Evolutionary conservation across 345 rosid genomes (phyloP), one percentile per base, ranked within the genome.

Genomic region (Citrus cavaleriei): DNA sequence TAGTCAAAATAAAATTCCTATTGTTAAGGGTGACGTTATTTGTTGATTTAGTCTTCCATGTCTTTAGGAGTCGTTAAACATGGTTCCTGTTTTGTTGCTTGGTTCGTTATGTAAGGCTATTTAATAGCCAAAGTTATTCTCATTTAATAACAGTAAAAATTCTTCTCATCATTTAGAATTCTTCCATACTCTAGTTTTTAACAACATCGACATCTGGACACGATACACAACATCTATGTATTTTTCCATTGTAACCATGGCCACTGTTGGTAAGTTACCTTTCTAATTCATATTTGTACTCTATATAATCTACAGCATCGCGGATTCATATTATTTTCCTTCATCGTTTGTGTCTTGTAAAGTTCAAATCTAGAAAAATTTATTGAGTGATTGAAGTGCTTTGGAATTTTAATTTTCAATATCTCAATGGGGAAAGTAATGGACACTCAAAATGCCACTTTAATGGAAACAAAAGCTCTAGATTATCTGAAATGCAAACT

Each of bases 211-310:
- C 74, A 58, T 93, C 57, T 91, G 95, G 98, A 89, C 80, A 82
- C 95, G 97, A 46, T 93, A 93, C 76, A 85, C 79, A 22, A 92
- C 97, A 16, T 90, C 98, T 61, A 68, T 93, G 35, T 93, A 93
- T 83, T 93, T 93, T 80, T 94, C 98, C 78, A 78, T 93, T 77
- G 86, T 93, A 80, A 93, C 98, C 28, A 93, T 93, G 98, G 93
- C 95, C 35, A 92, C 98, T 35, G 92, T 93, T 74, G 98, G 98
- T 92, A 86, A 87, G 89, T 80, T 76, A 7, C 76, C 61, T 67
- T 3, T 77, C 34, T 76, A 35, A 73, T 54, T 61, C 61, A 22
- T 59, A 54, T 49, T 10, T 62, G 4, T 57, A 70, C 42, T 70
- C 28, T n/a, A 58, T 59, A 58, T 51, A 63, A 35, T 49, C 4